These are phyloP conservation scores for Didymellaceae sp. DNA, from an alignment of 2,329 filamentous ascomycete species.

Conservation along the genomic window DNA sequence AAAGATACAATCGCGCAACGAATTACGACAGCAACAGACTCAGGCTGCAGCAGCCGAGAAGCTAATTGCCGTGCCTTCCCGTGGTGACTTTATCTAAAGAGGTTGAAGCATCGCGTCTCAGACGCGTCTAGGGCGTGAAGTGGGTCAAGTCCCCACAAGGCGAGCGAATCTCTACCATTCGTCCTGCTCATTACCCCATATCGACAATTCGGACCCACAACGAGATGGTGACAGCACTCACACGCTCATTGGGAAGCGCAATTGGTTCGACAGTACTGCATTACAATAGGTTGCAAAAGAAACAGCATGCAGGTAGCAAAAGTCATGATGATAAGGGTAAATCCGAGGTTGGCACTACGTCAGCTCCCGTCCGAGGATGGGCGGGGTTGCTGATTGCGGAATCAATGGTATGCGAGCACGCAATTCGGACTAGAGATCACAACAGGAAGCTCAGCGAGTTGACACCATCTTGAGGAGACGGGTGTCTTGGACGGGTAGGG, in stretches of 20 bases:
- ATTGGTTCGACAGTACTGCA: too few relatives aligned
- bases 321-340: neutral
- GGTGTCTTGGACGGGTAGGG: conserved; percentile 21
- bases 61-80: too few relatives aligned
- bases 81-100: too few relatives aligned
- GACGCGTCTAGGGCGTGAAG: conserved; percentile 17
- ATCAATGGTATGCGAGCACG: conserved; percentile 34
- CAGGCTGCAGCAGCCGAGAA: too few relatives aligned
- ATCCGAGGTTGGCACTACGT: conserved; percentile 19
- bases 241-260: neutral
- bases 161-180: conserved; percentile 3
- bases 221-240: neutral
- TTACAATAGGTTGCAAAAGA: neutral
- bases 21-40: too few relatives aligned
- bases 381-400: conserved; percentile 20
- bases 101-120: neutral
- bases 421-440: conserved; percentile 39
- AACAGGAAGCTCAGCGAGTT: conserved; percentile 27
- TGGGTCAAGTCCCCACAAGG: conserved; percentile 11
- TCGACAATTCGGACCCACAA: conserved; percentile 2
- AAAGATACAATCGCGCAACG: too few relatives aligned
- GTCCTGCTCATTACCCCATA: conserved; percentile 13
- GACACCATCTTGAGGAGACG: conserved; percentile 22
- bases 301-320: neutral
- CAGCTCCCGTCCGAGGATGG: conserved; percentile 8